phyloP scores from a whole-genome alignment of 306 rosid genomes.

The Abrus pulchellus region DNA sequence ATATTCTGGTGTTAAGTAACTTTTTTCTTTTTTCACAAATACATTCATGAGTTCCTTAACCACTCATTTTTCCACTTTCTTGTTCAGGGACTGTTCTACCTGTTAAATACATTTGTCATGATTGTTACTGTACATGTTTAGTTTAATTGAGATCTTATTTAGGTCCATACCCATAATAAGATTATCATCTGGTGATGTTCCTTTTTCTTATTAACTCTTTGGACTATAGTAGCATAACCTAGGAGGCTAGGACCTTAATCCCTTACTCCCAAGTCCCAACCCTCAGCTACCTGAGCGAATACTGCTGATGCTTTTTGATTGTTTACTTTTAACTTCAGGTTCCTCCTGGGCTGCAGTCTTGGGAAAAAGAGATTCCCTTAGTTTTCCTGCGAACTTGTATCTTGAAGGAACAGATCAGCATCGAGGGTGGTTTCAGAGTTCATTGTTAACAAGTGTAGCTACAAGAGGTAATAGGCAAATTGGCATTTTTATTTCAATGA shows the following conservation, averaged over 20 bases:
- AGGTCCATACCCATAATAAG: constrained; percentile 9
- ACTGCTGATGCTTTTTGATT: constrained; percentile 27
- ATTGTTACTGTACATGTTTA: constrained; percentile 20
- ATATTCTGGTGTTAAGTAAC: constrained; percentile 22
- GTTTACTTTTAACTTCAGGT: constrained; percentile 68
- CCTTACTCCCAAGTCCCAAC: constrained; percentile 4
- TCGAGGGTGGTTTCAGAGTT: constrained; percentile 99
- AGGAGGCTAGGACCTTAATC: constrained; percentile 25
- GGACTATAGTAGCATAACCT: constrained; percentile 9
- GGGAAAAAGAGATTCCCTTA: constrained; percentile 71
- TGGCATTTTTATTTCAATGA: constrained; percentile 23
- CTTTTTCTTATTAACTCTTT: constrained; percentile 11
- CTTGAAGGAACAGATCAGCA: constrained; percentile 99
- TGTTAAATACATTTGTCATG: background rate
- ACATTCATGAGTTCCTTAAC: constrained; percentile 21
- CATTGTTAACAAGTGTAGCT: constrained; percentile 90
- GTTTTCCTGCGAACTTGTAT: constrained; percentile 91
- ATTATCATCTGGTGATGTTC: background rate
- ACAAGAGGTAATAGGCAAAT: constrained; percentile 71
- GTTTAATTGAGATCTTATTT: constrained; percentile 30
- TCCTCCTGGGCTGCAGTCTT: constrained; percentile 99
- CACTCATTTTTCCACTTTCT: constrained; percentile 2
- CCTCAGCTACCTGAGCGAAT: constrained; percentile 29
- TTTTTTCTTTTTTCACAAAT: constrained; percentile 10
- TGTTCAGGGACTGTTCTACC: constrained; percentile 9